Percentiles rank a stretch among this genome's conserved stretches.
phyloP scores from a whole-genome alignment of 345 rosid species.

The Nephelium lappaceum region DNA sequence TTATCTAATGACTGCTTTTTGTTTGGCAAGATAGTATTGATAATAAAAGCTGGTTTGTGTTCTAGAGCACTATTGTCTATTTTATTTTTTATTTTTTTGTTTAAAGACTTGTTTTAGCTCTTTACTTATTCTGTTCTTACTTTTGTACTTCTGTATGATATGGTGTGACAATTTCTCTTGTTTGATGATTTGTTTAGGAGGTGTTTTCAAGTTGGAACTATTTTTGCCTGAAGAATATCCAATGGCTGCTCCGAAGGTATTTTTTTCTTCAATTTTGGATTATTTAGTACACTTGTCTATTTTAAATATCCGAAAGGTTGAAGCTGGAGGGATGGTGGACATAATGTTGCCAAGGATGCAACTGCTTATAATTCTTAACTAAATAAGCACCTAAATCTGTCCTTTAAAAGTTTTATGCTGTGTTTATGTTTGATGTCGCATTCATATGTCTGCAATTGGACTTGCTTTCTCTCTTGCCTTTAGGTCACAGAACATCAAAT shows the following conservation, averaged over 20 bases:
- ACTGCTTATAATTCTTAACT: background rate
- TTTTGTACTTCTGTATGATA: background rate
- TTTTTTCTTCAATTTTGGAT: conserved; percentile 6
- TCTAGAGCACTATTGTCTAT: background rate
- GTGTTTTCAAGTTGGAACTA: conserved; percentile 98
- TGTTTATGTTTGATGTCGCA: background rate
- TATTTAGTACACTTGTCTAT: background rate
- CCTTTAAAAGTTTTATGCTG: background rate
- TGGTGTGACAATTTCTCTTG: conserved; percentile 20
- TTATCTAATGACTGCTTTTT: background rate
- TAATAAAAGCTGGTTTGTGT: background rate
- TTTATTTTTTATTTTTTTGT: background rate
- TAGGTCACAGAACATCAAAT: background rate
- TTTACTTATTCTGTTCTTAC: background rate
- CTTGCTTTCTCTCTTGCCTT: background rate
- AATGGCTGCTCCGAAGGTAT: conserved; percentile 99
- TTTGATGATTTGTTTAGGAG: conserved; percentile 55
- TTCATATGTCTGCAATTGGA: background rate
- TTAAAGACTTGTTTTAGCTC: background rate
- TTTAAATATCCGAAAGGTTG: background rate
- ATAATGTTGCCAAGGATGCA: background rate
- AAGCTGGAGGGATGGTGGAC: background rate
- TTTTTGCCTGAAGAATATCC: conserved; percentile 99
- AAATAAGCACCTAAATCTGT: background rate
- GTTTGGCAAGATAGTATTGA: background rate